phyloP scores from a whole-genome alignment of 371 early-diverging fungal species.

The Saksenaea vasiformis region DNA sequence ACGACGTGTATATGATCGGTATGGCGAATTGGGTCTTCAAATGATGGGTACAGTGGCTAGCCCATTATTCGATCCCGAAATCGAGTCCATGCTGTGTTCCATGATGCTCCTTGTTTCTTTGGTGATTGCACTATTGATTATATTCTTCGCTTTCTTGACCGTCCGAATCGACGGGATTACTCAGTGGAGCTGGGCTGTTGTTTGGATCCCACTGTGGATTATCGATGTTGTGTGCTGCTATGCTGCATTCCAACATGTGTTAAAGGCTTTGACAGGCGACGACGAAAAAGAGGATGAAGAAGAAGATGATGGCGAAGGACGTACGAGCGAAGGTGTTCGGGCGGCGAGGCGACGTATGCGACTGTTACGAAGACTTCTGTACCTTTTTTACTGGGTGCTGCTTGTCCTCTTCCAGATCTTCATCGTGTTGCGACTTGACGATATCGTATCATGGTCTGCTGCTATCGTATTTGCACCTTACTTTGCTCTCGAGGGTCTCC shows the following conservation, averaged over 20 bases:
- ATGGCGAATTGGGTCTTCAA: conserved; percentile 85
- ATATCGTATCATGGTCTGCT: conserved; percentile 51
- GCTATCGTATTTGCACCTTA: conserved; percentile 73
- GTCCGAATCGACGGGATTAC: conserved; percentile 72
- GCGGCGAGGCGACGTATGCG: conserved; percentile 19
- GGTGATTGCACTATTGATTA: conserved; percentile 63
- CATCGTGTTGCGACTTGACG: conserved; percentile 53
- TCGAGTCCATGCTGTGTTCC: conserved; percentile 72
- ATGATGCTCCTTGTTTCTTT: conserved; percentile 59
- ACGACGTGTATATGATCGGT: conserved; percentile 80
- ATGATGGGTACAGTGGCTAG: conserved; percentile 79
- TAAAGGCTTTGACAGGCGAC: conserved; percentile 14
- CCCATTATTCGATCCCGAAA: conserved; percentile 76
- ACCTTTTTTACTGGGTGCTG: conserved; percentile 34
- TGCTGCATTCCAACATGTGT: conserved; percentile 22
- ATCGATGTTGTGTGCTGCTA: conserved; percentile 50
- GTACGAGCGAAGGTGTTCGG: conserved; percentile 11
- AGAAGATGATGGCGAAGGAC: conserved; percentile 20
- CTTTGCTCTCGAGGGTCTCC: conserved; percentile 63
- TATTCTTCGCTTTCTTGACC: conserved; percentile 78
- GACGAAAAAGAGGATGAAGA: conserved; percentile 39
- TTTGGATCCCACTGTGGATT: conserved; percentile 85
- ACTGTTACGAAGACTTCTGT: conserved; percentile 11
- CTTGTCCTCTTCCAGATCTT: conserved; percentile 55
- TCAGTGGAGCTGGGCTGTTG: conserved; percentile 70